Conservation (phyloP, 2,329 filamentous ascomycete species). For the Penicillium sclerotigenum region DNA sequence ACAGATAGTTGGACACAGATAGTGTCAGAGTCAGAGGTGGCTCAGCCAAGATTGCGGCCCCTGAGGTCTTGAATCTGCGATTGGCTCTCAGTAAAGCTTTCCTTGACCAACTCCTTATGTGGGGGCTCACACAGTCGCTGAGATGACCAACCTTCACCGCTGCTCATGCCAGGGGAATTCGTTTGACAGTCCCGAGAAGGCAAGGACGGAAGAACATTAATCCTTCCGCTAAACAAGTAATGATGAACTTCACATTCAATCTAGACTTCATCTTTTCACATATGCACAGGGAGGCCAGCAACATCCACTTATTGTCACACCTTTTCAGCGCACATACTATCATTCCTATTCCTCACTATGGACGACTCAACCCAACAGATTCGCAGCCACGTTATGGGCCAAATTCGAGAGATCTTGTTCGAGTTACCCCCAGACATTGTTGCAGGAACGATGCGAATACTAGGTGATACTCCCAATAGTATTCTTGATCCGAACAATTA, state of each 20-base stretch:
- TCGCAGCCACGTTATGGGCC: neutral
- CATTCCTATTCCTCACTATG: neutral
- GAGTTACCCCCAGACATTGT: neutral
- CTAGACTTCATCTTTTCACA: neutral
- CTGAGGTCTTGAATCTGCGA: too few relatives aligned
- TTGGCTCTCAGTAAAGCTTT: too few relatives aligned
- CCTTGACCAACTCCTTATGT: too few relatives aligned
- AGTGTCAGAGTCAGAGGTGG: too few relatives aligned
- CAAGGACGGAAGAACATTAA: neutral
- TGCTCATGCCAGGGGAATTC: too few relatives aligned
- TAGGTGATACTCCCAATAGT: neutral
- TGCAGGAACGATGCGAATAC: neutral
- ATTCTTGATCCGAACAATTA: conserved; percentile 1
- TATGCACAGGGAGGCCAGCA: neutral
- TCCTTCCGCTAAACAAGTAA: neutral
- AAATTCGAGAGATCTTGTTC: neutral
- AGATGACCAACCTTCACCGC: too few relatives aligned
- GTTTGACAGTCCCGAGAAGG: too few relatives aligned
- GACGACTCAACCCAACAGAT: conserved; percentile 2
- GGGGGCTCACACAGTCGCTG: too few relatives aligned
- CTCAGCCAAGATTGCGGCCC: too few relatives aligned
- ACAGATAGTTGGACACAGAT: too few relatives aligned
- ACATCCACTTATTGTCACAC: neutral
- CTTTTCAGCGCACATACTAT: neutral
- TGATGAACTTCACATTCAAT: neutral